Base-by-base conservation (phyloP, 2,329 filamentous ascomycete genomes). In the Nothomitra cinnamomea region DNA sequence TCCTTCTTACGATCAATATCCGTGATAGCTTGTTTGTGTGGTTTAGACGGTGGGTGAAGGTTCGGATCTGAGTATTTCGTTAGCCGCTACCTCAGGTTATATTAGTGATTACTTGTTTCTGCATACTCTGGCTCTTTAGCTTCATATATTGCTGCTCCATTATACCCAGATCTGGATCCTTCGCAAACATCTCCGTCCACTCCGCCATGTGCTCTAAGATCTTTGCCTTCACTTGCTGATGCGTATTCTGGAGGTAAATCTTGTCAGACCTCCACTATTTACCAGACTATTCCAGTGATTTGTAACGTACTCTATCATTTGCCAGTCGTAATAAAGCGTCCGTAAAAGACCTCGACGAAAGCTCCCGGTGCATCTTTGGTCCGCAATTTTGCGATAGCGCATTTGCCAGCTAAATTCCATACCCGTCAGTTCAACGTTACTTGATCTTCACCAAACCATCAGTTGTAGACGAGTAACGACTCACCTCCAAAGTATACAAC, bases 181-280 rank as follows among this genome's bases (percentile, higher is more conserved):
- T 82, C 61, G 79, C 78, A 66, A 96, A 96, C 86, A 95, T 94
- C 62, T 92, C 86, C 55, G 85, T 82, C 92, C 92, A 98, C 59
- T 90, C 87, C 66, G 85, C 83, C 87, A 96, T 96, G 60, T 89
- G 82, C 73, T 96, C 90, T 56, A 96, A 70, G 59, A 98, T 95
- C 77, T 95, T 96, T 58, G 87, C 80, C 70, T 96, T 96, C 65
- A 98, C 92, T 67, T 95, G 87, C 65, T 85, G 83, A 67, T 96
- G 92, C 52, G 90, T 95, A 67, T 94, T 98, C 70, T 79, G 56
- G 2, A n/a, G 43, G 38, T 15, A 40, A 38, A 15, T 7, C 35
- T 17, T n/a, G 28, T n/a, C 24, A 42, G 50, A 59, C 54, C 59
- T 53, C 51, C 56, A n/a, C n/a, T n/a, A n/a, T n/a, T n/a, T n/a